Base-by-base conservation (phyloP, 257 asterid species). In the Nicotiana tabacum region DNA sequence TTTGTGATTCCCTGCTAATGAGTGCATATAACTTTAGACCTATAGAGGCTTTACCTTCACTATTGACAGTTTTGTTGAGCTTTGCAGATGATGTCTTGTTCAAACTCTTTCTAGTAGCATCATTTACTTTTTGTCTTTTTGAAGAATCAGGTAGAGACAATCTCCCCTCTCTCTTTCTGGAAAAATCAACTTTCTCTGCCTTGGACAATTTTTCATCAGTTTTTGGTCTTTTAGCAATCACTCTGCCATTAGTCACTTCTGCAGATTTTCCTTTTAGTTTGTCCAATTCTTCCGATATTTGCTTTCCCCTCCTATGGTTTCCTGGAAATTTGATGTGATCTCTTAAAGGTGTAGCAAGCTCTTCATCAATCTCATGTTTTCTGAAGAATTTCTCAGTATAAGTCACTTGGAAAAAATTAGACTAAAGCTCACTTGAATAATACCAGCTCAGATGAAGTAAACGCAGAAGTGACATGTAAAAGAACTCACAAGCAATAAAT, bases 401-500 rank as follows among this genome's bases (percentile, higher is more conserved):
- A 57, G 70, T 35, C 80, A 76, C 4, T 76, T 51, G 29, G 16
- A 48, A 24, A 72, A 46, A 72, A 13, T 13, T 13, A 72, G 21
- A 24, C 12, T 43, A 72, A 46, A 72, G 13, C 60, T 46, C 13
- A 46, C 61, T 46, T 21, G 60, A 72, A 18, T 5, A 76, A 51
- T 29, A 51, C 27, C 80, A 51, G 17, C 64, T 27, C 80, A 27
- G 46, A 76, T 76, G 46, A 9, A 81, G 66, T 78, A 65, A 48
- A 29, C 2, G 69, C 56, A 56, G 64, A 65, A 74, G 18, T 13
- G 4, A 24, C 57, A 61, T 66, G 61, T 56, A 60, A 82, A 29
- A 66, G 67, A 66, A 88, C 98, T 89, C 85, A 96, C 99, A 88
- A 83, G 91, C 99, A 96, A 89, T 93, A 96, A 80, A 96, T 93